phyloP scores from a whole-genome alignment of 305 asterid genomes.

The Solanum hybrid region DNA sequence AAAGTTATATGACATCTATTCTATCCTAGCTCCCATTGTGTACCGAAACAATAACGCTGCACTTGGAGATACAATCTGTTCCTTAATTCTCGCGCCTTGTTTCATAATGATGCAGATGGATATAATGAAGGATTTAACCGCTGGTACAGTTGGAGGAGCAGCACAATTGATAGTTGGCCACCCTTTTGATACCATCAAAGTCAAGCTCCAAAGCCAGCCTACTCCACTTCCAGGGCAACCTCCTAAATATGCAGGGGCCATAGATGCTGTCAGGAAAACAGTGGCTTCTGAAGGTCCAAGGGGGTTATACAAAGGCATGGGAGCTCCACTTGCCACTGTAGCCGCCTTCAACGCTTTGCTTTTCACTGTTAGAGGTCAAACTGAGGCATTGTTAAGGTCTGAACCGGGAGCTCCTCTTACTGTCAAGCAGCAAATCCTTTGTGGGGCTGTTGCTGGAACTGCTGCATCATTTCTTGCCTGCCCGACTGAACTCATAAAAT shows the following conservation, averaged over 20 bases:
- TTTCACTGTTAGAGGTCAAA: conserved; percentile 84
- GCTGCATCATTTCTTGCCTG: conserved; percentile 93
- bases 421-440: conserved; percentile 60
- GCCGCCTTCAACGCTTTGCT: conserved; percentile 92
- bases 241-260: conserved; percentile 73
- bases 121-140: conserved; percentile 73
- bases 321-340: conserved; percentile 96
- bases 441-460: conserved; percentile 92
- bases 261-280: conserved; percentile 88
- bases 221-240: conserved; percentile 70
- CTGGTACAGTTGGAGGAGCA: conserved; percentile 94
- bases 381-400: conserved; percentile 67
- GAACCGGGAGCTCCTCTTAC: conserved; percentile 71
- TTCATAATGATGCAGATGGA: conserved; percentile 50
- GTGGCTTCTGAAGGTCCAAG: conserved; percentile 82
- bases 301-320: conserved; percentile 95
- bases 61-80: neutral
- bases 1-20: neutral
- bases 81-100: neutral
- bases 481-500: conserved; percentile 87
- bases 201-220: conserved; percentile 94
- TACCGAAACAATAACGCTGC: neutral
- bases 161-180: conserved; percentile 79
- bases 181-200: conserved; percentile 93
- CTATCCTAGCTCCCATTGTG: neutral